A percentile compares a stretch with the other conserved stretches of the same genome.
Evolutionary conservation across 2,329 filamentous ascomycete genomes (phyloP).

Genomic region (Lachnellula willkommii): DNA sequence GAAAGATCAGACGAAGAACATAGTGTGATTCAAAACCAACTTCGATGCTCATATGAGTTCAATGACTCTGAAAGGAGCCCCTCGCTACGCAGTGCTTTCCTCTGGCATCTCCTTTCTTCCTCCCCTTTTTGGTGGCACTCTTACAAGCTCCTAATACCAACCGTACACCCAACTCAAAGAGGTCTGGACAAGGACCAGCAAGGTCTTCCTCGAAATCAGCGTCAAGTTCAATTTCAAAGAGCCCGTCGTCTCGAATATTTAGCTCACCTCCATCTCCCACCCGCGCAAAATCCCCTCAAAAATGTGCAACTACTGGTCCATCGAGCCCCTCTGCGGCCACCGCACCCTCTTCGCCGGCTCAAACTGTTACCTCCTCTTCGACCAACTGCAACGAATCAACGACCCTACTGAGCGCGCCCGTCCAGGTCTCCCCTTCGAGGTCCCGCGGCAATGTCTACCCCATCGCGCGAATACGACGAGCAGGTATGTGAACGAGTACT

Average conservation of each 20-base stretch:
- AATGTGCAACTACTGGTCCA: slow-evolving; percentile 30
- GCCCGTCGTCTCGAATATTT: background rate
- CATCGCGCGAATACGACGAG: slow-evolving; percentile 20
- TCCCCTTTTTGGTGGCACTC: slow-evolving; percentile 1
- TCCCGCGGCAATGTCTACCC: slow-evolving; percentile 25
- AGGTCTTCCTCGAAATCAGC: background rate
- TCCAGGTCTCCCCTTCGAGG: slow-evolving; percentile 22
- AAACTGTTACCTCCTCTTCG: slow-evolving; percentile 28
- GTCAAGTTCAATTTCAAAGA: background rate
- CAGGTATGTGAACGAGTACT: slow-evolving; percentile 20
- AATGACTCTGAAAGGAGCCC: background rate
- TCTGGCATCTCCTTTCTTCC: background rate
- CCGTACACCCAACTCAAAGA: background rate
- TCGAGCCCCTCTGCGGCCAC: slow-evolving; percentile 28
- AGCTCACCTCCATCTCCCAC: background rate
- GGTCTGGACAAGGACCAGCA: background rate
- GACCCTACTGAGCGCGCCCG: slow-evolving; percentile 19
- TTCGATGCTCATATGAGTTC: background rate
- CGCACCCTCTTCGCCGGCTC: slow-evolving; percentile 24
- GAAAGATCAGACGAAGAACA: slow-evolving; percentile 3
- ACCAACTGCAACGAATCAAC: slow-evolving; percentile 31
- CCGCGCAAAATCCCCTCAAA: background rate
- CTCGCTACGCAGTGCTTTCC: background rate
- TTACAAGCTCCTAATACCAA: background rate
- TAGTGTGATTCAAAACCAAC: slow-evolving; percentile 1